A percentile compares a stretch with the other conserved stretches of the same genome.
phyloP scores from a whole-genome alignment of 495 filamentous ascomycete species.

The Chaetomidium leptoderma region DNA sequence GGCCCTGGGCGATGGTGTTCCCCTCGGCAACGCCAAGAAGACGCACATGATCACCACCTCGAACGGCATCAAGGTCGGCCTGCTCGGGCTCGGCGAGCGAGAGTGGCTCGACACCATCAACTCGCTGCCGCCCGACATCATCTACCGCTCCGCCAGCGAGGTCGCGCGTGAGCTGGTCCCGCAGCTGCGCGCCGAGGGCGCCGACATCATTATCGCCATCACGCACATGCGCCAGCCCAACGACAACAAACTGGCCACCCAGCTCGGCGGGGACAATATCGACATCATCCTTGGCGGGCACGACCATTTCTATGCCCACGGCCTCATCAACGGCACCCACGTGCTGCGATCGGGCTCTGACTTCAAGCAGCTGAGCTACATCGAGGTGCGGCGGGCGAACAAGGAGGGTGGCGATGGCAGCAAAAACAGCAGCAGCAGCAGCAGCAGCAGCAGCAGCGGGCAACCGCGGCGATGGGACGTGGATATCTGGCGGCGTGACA shows the following conservation, averaged over 20 bases:
- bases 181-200: conserved; percentile 65
- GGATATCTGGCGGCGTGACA: conserved; percentile 68
- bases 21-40: conserved; percentile 66
- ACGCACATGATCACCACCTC: conserved; percentile 68
- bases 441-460: too few relatives aligned
- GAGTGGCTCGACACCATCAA: conserved; percentile 85
- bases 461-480: conserved; percentile 70
- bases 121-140: conserved; percentile 69
- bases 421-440: too few relatives aligned
- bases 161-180: conserved; percentile 70
- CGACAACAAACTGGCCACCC: conserved; percentile 72
- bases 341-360: conserved; percentile 79
- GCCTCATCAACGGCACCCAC: conserved; percentile 69
- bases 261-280: conserved; percentile 57
- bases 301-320: conserved; percentile 82
- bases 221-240: conserved; percentile 86
- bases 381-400: conserved; percentile 60
- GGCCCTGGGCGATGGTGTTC: conserved; percentile 61
- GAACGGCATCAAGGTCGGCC: conserved; percentile 79
- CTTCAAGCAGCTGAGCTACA: conserved; percentile 85
- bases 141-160: conserved; percentile 69
- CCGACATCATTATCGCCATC: conserved; percentile 73
- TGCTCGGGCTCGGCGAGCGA: conserved; percentile 76
- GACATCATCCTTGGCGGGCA: conserved; percentile 87
- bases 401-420: too few relatives aligned